Evolutionary conservation across 768 basidiomycete species (phyloP).

Genomic region (Suillus plorans): DNA sequence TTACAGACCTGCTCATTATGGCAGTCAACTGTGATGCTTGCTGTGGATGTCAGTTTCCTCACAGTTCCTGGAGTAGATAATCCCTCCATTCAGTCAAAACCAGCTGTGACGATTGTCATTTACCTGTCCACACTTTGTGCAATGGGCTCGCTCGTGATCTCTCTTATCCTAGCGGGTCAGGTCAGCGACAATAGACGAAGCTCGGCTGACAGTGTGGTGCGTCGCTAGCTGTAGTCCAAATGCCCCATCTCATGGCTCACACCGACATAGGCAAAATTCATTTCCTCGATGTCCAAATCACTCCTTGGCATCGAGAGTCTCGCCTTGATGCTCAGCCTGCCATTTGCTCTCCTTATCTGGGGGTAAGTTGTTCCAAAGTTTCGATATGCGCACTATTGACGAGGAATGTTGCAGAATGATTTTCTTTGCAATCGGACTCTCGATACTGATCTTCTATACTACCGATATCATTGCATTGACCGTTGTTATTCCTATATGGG

Average conservation of each 20-base stretch:
- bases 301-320: conserved; percentile 26
- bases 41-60: conserved; percentile 54
- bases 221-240: conserved; percentile 8
- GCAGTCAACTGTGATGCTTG: conserved; percentile 50
- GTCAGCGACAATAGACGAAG: conserved; percentile 28
- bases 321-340: conserved; percentile 33
- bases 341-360: conserved; percentile 33
- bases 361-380: conserved; percentile 18
- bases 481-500: conserved; percentile 8
- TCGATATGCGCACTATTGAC: neutral
- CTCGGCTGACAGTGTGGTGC: conserved; percentile 29
- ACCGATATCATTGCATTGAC: neutral
- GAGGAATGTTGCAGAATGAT: conserved; percentile 7
- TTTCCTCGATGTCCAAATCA: conserved; percentile 11
- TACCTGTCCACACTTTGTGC: conserved; percentile 38
- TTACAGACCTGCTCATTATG: neutral
- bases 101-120: conserved; percentile 32
- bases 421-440: conserved; percentile 12
- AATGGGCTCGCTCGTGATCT: conserved; percentile 35
- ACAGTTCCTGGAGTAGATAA: conserved; percentile 43
- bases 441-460: conserved; percentile 8
- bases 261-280: conserved; percentile 18
- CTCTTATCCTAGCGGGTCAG: conserved; percentile 37
- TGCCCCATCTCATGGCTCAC: neutral
- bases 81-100: conserved; percentile 6